A percentile compares a stretch with the other conserved stretches of the same genome.
These are phyloP conservation scores for Penicillium pancosmium DNA, from an alignment of 495 filamentous ascomycete genomes.

Conservation along the genomic window DNA sequence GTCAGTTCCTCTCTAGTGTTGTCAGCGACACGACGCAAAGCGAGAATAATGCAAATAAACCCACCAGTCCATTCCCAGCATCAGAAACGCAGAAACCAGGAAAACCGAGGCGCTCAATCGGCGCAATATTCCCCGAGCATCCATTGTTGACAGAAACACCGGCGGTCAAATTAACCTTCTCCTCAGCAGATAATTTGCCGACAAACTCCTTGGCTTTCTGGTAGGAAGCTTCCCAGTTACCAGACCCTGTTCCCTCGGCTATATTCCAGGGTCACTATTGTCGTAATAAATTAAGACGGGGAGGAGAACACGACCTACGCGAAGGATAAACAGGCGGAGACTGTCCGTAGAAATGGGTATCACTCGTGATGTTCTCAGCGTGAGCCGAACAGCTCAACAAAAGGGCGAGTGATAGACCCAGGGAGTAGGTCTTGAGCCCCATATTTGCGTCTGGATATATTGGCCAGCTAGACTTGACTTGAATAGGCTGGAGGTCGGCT, in stretches of 20 bases:
- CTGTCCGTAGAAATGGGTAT: conserved; percentile 55
- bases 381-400: neutral
- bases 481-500: neutral
- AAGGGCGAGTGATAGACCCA: conserved; percentile 12
- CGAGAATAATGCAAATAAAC: neutral
- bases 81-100: conserved; percentile 66
- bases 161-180: conserved; percentile 58
- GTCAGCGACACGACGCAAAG: neutral
- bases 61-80: conserved; percentile 60
- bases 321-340: conserved; percentile 60
- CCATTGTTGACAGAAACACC: conserved; percentile 59
- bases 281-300: neutral
- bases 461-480: neutral
- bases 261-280: neutral
- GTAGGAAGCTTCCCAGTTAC: conserved; percentile 54
- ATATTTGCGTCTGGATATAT: neutral
- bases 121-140: conserved; percentile 57
- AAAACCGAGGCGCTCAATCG: conserved; percentile 57
- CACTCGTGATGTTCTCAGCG: conserved; percentile 25
- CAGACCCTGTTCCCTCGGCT: conserved; percentile 50
- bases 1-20: conserved; percentile 50
- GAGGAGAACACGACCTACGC: conserved; percentile 27
- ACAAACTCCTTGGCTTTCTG: conserved; percentile 57
- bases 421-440: neutral
- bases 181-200: conserved; percentile 57